Base-by-base conservation (phyloP, 2,329 filamentous ascomycete species). In the Escovopsis sp. region DNA sequence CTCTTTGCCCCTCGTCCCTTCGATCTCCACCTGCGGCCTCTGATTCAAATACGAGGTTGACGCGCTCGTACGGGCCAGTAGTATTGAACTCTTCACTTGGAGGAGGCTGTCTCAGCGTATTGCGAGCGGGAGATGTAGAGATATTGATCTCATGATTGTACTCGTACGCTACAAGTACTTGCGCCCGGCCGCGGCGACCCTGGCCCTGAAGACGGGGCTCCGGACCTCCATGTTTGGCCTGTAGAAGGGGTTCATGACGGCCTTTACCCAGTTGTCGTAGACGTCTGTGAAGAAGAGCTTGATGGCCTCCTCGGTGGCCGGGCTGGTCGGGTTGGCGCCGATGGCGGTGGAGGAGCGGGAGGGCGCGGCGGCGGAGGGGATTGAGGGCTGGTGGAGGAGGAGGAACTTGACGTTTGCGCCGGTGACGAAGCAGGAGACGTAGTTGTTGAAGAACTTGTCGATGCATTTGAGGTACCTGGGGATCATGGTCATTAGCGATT, bases 231-330 rank as follows among this genome's bases (percentile, higher is more conserved):
- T 83, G 50, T 94, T 89, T 43, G 82, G 77, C 42, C 74, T 72
- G 67, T 95, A 96, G 61, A 98, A 98, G 0, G 91, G 91, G 58
- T 79, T 96, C 91, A 98, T 96, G 45, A 88, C 79, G 11, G 88
- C 85, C 72, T 98, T 98, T 50, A 94, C 77, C 81, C 89, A 98
- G 52, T 80, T 86, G 65, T 98, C 91, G 65, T 95, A 96, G 11
- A 95, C 84, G 59, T 98, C 91, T 12, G 75, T 72, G 67, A 98
- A 94, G 67, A 96, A 98, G 63, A 85, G 85, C 59, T 86, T 80
- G 53, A 96, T 84, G 4, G 91, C 89, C 66, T 98, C 91, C 65
- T 98, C 91, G 5, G 89, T 94, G 58, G 89, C 85, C 6, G 86
- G 81, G 45, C 81, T 84, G 3, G 81, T 89, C 0, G 89, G 89